Evolutionary conservation across 768 basidiomycete genomes (phyloP).

Genomic region (Dacryopinax primogenitus): DNA sequence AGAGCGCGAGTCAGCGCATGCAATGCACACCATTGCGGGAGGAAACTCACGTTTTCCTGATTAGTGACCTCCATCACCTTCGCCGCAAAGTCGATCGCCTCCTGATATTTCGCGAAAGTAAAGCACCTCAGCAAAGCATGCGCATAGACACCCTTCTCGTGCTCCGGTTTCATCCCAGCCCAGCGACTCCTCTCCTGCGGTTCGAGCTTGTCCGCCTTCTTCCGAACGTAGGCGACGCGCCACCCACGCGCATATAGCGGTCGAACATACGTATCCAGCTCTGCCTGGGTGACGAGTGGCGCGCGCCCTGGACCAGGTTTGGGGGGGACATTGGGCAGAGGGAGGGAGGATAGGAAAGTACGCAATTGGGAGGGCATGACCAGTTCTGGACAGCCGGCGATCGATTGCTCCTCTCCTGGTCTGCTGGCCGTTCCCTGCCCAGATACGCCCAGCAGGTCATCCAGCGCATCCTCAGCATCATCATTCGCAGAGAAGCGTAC

Average conservation of each 20-base stretch:
- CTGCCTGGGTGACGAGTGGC: background rate
- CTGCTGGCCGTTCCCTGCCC: background rate
- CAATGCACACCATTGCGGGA: conserved; percentile 7
- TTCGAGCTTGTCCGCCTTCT: background rate
- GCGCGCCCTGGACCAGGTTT: background rate
- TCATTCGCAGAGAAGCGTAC: no score
- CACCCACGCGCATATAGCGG: background rate
- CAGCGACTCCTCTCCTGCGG: background rate
- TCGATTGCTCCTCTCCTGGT: background rate
- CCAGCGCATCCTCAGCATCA: no score
- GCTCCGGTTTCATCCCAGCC: background rate
- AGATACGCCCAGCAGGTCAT: background rate
- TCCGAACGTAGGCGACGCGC: background rate
- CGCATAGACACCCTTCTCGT: conserved; percentile 2
- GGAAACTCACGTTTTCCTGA: background rate
- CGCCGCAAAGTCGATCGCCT: background rate
- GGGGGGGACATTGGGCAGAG: background rate
- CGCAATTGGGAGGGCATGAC: background rate
- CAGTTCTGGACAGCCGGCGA: background rate
- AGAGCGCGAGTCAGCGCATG: background rate
- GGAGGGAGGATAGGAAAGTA: background rate
- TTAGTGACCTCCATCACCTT: background rate
- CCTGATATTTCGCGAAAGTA: background rate
- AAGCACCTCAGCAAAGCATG: background rate
- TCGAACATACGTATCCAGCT: background rate